Percentiles rank a stretch among this genome's conserved stretches.
Evolutionary conservation across 768 basidiomycete genomes (phyloP).

Genomic region (Filobasidium wieringae): DNA sequence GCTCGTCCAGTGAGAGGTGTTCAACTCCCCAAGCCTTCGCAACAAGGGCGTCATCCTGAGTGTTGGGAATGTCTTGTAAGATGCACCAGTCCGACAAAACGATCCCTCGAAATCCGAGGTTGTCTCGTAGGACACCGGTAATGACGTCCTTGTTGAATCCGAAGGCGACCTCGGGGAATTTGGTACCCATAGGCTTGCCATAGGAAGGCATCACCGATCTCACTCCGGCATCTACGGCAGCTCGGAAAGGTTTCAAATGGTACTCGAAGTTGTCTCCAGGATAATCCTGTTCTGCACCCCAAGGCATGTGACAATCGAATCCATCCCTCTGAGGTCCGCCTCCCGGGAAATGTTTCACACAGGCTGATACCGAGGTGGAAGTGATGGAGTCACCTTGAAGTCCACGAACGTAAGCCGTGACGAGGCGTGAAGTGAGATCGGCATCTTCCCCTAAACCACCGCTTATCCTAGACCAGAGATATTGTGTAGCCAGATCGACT

Average conservation of each 20-base stretch:
- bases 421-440: neutral
- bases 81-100: slow-evolving; percentile 16
- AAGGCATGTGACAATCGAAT: slow-evolving; percentile 9
- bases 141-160: slow-evolving; percentile 13
- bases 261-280: slow-evolving; percentile 15
- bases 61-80: slow-evolving; percentile 4
- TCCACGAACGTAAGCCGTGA: neutral
- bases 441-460: slow-evolving; percentile 5
- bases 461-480: slow-evolving; percentile 8
- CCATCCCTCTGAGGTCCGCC: slow-evolving; percentile 11
- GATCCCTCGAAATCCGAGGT: slow-evolving; percentile 7
- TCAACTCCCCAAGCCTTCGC: slow-evolving; percentile 14
- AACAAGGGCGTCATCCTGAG: neutral
- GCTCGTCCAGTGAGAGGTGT: slow-evolving; percentile 10
- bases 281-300: slow-evolving; percentile 12
- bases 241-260: slow-evolving; percentile 11
- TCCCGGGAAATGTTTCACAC: slow-evolving; percentile 17
- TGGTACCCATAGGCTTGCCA: slow-evolving; percentile 13
- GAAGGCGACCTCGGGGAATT: slow-evolving; percentile 13
- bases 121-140: slow-evolving; percentile 1
- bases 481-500: slow-evolving; percentile 14
- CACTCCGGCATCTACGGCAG: slow-evolving; percentile 7
- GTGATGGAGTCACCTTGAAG: neutral
- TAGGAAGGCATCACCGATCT: slow-evolving; percentile 16
- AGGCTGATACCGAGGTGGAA: slow-evolving; percentile 5